phyloP scores from a whole-genome alignment of 768 basidiomycete species.

The Psilocybe azurescens region DNA sequence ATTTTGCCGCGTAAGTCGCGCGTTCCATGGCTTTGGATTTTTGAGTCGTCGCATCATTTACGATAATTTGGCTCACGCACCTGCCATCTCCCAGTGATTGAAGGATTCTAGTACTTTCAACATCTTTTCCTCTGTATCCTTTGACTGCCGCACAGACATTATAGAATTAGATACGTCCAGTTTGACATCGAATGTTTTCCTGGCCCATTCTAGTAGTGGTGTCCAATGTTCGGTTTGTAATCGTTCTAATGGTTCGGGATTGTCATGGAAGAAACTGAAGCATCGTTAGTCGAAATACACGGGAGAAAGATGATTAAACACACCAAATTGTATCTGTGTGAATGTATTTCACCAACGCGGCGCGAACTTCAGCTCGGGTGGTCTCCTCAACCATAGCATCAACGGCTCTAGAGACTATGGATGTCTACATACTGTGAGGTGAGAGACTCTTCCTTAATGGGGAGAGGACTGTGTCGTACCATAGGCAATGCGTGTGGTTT shows the following conservation, averaged over 20 bases:
- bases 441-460: conserved; percentile 2
- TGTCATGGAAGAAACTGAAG: conserved; percentile 80
- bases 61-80: conserved; percentile 46
- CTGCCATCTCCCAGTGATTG: conserved; percentile 89
- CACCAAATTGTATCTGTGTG: conserved; percentile 96
- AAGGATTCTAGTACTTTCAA: conserved; percentile 60
- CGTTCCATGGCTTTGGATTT: conserved; percentile 82
- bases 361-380: conserved; percentile 65
- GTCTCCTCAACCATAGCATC: conserved; percentile 70
- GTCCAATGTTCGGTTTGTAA: conserved; percentile 89
- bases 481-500: conserved; percentile 93
- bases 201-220: conserved; percentile 83
- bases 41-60: not conserved
- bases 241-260: conserved; percentile 74
- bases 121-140: conserved; percentile 68
- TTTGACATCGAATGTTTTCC: conserved; percentile 66
- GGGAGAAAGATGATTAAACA: conserved; percentile 18
- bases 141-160: conserved; percentile 70
- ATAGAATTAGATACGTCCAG: conserved; percentile 76
- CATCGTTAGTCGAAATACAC: conserved; percentile 1
- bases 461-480: conserved; percentile 48
- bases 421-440: conserved; percentile 64
- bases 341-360: conserved; percentile 79
- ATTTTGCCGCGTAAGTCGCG: conserved; percentile 87
- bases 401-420: conserved; percentile 86